Percentiles rank a stretch among this genome's conserved stretches.
Evolutionary conservation across 1,284 basidiomycete genomes (phyloP).

Genomic region (Vanrija humicola): DNA sequence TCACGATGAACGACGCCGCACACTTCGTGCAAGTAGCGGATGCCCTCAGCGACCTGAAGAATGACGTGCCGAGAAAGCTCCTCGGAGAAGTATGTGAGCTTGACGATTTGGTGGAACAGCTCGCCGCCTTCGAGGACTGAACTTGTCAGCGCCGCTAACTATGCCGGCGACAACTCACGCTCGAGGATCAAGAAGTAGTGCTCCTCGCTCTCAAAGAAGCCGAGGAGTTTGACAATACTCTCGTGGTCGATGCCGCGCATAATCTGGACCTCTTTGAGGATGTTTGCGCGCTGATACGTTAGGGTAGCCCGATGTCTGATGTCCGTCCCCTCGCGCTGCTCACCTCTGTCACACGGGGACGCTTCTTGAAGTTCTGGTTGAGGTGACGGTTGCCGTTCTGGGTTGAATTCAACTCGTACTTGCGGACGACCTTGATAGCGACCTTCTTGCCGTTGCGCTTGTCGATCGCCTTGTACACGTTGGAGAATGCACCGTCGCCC

Average conservation of each 20-base stretch:
- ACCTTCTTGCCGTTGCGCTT: slow-evolving; percentile 72
- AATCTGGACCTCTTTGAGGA: slow-evolving; percentile 99
- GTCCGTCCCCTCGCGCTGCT: slow-evolving; percentile 24
- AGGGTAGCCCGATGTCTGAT: not conserved
- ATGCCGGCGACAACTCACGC: slow-evolving; percentile 54
- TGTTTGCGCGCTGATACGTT: slow-evolving; percentile 79
- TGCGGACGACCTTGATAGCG: slow-evolving; percentile 96
- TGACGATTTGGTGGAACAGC: slow-evolving; percentile 99
- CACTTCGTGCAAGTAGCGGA: slow-evolving; percentile 95
- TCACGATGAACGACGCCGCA: slow-evolving; percentile 84
- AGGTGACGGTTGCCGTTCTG: slow-evolving; percentile 92
- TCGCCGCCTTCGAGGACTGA: slow-evolving; percentile 95
- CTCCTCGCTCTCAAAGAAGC: slow-evolving; percentile 86
- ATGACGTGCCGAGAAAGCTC: slow-evolving; percentile 93
- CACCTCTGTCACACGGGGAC: slow-evolving; percentile 94
- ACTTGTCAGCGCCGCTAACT: not conserved
- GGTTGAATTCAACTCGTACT: slow-evolving; percentile 87
- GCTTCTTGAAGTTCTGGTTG: slow-evolving; percentile 84
- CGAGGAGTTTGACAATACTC: slow-evolving; percentile 80
- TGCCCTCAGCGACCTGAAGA: slow-evolving; percentile 91
- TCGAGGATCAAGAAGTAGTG: slow-evolving; percentile 95
- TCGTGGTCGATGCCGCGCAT: slow-evolving; percentile 94
- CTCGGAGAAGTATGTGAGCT: slow-evolving; percentile 98
- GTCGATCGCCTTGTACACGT: slow-evolving; percentile 93
- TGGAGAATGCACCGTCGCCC: slow-evolving; percentile 98